Evolutionary conservation across 345 rosid species (phyloP), one percentile per base, ranked within the genome.

Genomic region (Abelmoschus esculentus): DNA sequence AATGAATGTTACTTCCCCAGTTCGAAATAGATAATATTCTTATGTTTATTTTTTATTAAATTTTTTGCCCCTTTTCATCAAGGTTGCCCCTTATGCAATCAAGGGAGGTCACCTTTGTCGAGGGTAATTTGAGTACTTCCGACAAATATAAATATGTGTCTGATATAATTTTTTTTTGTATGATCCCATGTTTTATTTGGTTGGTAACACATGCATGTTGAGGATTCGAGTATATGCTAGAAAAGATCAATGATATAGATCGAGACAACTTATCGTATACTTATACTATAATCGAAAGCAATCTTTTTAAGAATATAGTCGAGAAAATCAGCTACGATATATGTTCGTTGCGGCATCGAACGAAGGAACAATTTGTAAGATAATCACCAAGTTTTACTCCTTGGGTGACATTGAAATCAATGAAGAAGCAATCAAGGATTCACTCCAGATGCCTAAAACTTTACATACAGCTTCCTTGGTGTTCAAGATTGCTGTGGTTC

Each of bases 61-160:
- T n/a, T n/a, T n/a, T n/a, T n/a, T n/a, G n/a, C n/a, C n/a, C n/a
- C 49, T 83, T n/a, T 6, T 80, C 44, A 78, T 80, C 19, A 80
- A 72, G 67, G 19, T 77, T 17, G 6, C 73, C 22, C 89, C 89
- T 0, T 74, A 73, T 1, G 85, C 72, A 11, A 28, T 83, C 29
- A 66, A 71, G 74, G 72, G 12, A 74, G 32, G 7, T 75, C 34
- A 70, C 34, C 19, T 75, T 75, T 15, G 71, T 32, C 0, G 73
- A 57, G 8, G 36, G 61, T 52, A 50, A 14, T n/a, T 50, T 46
- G 8, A 9, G 7, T 38, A 7, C 44, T 38, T 38, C 15, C 50
- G 3, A 12, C 1, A 46, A 0, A 46, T 46, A 46, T 12, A 2
- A 46, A 3, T 46, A 46, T 46, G 14, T 10, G 50, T 10, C 9